Conservation (phyloP, 2,329 filamentous ascomycete genomes). For the Talaromyces sp. region DNA sequence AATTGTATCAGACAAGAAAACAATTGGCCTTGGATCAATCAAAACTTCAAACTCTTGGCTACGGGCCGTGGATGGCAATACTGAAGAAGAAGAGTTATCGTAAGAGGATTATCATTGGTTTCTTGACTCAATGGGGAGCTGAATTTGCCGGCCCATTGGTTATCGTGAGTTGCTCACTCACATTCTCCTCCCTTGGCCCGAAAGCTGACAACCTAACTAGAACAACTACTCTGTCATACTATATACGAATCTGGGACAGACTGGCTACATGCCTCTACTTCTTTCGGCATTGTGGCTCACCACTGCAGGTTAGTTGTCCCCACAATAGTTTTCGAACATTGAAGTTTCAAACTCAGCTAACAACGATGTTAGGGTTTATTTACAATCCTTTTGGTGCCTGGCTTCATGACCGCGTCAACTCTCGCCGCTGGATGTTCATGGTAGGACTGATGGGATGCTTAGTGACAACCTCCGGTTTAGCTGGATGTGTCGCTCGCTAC, state of each 20-base stretch:
- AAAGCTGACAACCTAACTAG: not conserved
- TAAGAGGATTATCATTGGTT: constrained; percentile 52
- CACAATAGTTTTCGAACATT: not conserved
- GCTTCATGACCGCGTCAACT: constrained; percentile 38
- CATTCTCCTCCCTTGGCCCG: too few relatives aligned
- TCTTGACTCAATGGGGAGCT: constrained; percentile 53
- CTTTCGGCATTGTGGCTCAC: constrained; percentile 46
- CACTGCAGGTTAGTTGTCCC: constrained; percentile 40
- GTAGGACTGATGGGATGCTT: constrained; percentile 42
- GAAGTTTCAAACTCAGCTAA: constrained; percentile 1
- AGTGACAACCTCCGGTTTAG: constrained; percentile 41
- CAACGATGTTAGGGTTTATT: constrained; percentile 34
- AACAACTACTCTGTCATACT: constrained; percentile 40
- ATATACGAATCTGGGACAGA: constrained; percentile 44
- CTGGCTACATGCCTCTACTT: constrained; percentile 43
- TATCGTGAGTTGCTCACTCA: not conserved
- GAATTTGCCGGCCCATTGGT: constrained; percentile 51
- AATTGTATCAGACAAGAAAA: constrained; percentile 48
- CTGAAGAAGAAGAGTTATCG: constrained; percentile 49
- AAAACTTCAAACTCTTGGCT: constrained; percentile 39
- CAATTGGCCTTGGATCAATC: constrained; percentile 45
- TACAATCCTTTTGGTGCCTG: constrained; percentile 38
- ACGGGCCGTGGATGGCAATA: constrained; percentile 46
- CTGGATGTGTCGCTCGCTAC: constrained; percentile 38
- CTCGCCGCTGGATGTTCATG: constrained; percentile 42